Evolutionary conservation across 1,284 basidiomycete species (phyloP).

Genomic region (Heterobasidion annosum): DNA sequence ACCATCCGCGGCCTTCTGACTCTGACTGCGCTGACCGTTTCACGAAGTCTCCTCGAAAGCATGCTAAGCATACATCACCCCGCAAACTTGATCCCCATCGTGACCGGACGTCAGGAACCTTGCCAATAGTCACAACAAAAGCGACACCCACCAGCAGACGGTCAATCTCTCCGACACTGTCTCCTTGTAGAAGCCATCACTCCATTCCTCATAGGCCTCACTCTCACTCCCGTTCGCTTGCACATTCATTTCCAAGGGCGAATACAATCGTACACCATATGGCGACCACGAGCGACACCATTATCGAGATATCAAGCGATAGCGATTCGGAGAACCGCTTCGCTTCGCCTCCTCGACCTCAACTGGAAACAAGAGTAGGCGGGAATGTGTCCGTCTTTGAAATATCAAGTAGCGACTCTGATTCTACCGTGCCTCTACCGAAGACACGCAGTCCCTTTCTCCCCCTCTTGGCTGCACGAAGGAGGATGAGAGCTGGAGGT

Average conservation of each 20-base stretch:
- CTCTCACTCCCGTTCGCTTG: not conserved
- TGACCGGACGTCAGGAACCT: not conserved
- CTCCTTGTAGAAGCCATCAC: not conserved
- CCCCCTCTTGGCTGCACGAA: not conserved
- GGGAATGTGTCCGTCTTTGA: not conserved
- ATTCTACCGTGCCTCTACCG: no score
- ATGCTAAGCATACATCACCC: constrained; percentile 16
- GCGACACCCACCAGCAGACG: not conserved
- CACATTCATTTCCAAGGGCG: not conserved
- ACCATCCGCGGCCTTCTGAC: not conserved
- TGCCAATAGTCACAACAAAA: not conserved
- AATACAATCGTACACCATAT: not conserved
- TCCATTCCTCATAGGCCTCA: not conserved
- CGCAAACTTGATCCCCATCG: constrained; percentile 11
- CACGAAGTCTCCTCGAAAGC: constrained; percentile 18
- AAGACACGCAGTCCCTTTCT: not conserved
- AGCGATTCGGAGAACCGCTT: constrained; percentile 16
- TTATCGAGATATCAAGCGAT: constrained; percentile 6
- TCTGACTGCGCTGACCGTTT: not conserved
- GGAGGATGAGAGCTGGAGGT: not conserved
- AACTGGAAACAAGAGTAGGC: not conserved
- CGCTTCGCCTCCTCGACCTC: constrained; percentile 5
- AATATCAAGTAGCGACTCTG: not conserved
- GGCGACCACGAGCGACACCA: constrained; percentile 8
- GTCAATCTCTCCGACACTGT: not conserved